Conservation (phyloP, 139 green algal species). For the Closterium sp. region DNA sequence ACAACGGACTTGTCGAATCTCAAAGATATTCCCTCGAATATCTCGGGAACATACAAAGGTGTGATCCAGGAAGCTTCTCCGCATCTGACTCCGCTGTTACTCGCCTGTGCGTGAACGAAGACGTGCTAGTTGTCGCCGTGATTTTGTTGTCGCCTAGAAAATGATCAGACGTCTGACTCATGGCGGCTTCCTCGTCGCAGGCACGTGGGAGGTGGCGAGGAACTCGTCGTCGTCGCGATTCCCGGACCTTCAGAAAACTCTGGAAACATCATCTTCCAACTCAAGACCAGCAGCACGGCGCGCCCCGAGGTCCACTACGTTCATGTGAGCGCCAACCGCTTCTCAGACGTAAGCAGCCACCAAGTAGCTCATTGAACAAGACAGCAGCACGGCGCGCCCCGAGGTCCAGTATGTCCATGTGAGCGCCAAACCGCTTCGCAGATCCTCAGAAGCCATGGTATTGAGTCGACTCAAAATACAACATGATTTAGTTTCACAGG, state of each 20-base stretch:
- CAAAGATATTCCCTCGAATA: conserved; percentile 20
- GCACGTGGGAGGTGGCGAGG: conserved; percentile 20
- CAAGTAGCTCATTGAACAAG: conserved; percentile 16
- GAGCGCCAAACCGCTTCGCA: not conserved
- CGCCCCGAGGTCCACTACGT: conserved; percentile 34
- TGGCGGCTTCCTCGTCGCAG: too few relatives aligned
- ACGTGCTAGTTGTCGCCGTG: too few relatives aligned
- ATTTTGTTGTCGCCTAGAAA: too few relatives aligned
- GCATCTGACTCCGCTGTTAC: not conserved
- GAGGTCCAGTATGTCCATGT: conserved; percentile 42
- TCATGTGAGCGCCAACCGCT: conserved; percentile 13
- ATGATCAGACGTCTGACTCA: too few relatives aligned
- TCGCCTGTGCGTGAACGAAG: too few relatives aligned
- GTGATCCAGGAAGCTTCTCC: not conserved
- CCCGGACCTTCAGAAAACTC: conserved; percentile 8
- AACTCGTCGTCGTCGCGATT: not conserved
- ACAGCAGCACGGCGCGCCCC: not conserved
- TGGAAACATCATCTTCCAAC: conserved; percentile 48
- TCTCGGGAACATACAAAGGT: conserved; percentile 48
- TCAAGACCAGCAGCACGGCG: conserved; percentile 12
- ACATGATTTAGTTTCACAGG: conserved; percentile 21
- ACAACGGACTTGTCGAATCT: not conserved
- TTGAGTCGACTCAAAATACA: too few relatives aligned
- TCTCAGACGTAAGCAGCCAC: not conserved
- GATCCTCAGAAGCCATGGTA: not conserved